phyloP scores from a whole-genome alignment of 2,329 filamentous ascomycete species.

The Westerdykella sp. region DNA sequence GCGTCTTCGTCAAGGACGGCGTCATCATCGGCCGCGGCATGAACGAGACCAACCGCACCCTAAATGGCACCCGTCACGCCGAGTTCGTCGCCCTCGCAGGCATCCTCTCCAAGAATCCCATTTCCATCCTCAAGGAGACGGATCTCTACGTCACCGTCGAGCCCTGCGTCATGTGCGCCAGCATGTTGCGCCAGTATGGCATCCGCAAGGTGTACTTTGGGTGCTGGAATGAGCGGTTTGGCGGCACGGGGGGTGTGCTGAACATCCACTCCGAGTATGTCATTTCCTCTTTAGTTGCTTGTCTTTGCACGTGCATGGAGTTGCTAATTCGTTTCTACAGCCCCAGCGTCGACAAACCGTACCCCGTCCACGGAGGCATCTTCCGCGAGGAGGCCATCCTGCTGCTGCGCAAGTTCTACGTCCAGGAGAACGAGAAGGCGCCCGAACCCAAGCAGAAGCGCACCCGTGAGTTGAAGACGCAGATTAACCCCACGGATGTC shows the following conservation, averaged over 20 bases:
- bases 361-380: slow-evolving; percentile 78
- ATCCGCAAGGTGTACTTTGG: slow-evolving; percentile 92
- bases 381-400: slow-evolving; percentile 90
- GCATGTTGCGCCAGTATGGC: slow-evolving; percentile 77
- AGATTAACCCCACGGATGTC: slow-evolving; percentile 46
- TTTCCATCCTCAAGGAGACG: slow-evolving; percentile 63
- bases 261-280: slow-evolving; percentile 67
- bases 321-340: slow-evolving; percentile 28
- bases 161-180: slow-evolving; percentile 98
- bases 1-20: slow-evolving; percentile 78
- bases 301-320: background rate
- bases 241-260: slow-evolving; percentile 89
- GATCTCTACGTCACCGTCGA: slow-evolving; percentile 96
- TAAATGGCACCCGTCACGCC: slow-evolving; percentile 76
- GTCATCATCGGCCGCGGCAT: slow-evolving; percentile 82
- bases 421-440: slow-evolving; percentile 90
- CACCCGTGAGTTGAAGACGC: slow-evolving; percentile 57
- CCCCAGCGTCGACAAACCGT: slow-evolving; percentile 68
- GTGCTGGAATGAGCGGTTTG: slow-evolving; percentile 93
- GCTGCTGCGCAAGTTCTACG: slow-evolving; percentile 86
- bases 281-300: background rate
- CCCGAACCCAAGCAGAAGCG: slow-evolving; percentile 60
- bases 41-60: slow-evolving; percentile 72
- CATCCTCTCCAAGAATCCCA: slow-evolving; percentile 58
- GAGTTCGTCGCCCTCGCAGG: slow-evolving; percentile 82